These are phyloP conservation scores for Paramecium biaurelia DNA, from an alignment of 73 alveolate genomes.

Conservation along the genomic window DNA sequence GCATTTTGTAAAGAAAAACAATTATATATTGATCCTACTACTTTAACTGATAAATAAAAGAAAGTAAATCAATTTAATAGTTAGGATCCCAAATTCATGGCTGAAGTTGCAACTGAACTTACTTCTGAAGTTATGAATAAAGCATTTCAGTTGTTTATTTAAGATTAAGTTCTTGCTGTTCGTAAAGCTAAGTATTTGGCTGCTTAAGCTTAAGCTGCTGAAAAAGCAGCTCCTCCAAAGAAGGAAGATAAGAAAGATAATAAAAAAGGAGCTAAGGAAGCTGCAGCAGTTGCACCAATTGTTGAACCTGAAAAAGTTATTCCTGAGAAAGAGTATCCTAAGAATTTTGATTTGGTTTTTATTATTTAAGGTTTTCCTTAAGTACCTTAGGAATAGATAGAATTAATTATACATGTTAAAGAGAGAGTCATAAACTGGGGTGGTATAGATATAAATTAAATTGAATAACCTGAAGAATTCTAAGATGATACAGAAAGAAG, in stretches of 20 bases:
- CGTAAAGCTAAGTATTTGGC: conserved; percentile 21
- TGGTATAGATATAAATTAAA: conserved; percentile 22
- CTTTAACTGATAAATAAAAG: conserved; percentile 48
- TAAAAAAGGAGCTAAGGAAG: conserved; percentile 31
- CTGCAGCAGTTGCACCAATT: background rate
- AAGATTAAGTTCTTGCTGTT: conserved; percentile 20
- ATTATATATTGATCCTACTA: conserved; percentile 50
- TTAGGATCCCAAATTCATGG: conserved; percentile 58
- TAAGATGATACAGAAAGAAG: conserved; percentile 45
- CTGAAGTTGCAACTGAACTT: conserved; percentile 40
- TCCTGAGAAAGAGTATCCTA: conserved; percentile 61
- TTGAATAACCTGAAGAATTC: conserved; percentile 36
- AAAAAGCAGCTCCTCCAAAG: conserved; percentile 8
- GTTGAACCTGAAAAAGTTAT: conserved; percentile 3
- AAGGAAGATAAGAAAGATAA: conserved; percentile 53
- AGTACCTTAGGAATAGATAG: conserved; percentile 22
- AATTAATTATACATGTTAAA: conserved; percentile 37
- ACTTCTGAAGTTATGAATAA: conserved; percentile 51
- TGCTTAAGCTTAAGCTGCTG: background rate
- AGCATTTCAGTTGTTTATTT: conserved; percentile 31
- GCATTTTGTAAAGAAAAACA: conserved; percentile 47
- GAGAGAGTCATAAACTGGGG: conserved; percentile 56
- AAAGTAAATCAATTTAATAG: background rate
- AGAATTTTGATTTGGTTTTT: conserved; percentile 48
- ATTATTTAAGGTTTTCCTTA: conserved; percentile 35